A percentile compares a stretch with the other conserved stretches of the same genome.
These are phyloP conservation scores for Tricholoma sp. DNA, from an alignment of 768 basidiomycete species.

Conservation along the genomic window DNA sequence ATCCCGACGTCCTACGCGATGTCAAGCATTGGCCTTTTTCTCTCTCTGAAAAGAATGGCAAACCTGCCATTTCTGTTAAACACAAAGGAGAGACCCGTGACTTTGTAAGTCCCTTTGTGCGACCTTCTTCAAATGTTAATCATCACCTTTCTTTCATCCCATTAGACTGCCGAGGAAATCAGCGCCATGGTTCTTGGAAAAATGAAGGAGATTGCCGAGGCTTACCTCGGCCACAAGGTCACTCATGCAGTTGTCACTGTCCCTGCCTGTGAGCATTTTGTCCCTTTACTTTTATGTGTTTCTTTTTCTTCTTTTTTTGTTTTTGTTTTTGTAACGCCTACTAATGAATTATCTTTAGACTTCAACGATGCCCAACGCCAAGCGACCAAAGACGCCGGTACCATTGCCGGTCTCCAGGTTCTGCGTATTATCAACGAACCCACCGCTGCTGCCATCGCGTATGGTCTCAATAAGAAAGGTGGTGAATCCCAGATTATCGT, in stretches of 20 bases:
- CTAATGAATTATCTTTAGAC: slow-evolving; percentile 38
- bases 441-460: slow-evolving; percentile 95
- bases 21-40: slow-evolving; percentile 91
- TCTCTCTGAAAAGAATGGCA: slow-evolving; percentile 72
- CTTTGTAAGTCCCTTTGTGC: slow-evolving; percentile 56
- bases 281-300: neutral
- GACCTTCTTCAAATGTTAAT: neutral
- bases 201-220: slow-evolving; percentile 99
- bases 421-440: slow-evolving; percentile 99
- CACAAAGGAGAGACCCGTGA: slow-evolving; percentile 76
- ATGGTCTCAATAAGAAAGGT: slow-evolving; percentile 95
- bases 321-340: neutral
- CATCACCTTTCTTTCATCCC: neutral
- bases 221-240: slow-evolving; percentile 93
- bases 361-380: slow-evolving; percentile 99
- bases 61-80: slow-evolving; percentile 72
- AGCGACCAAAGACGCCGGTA: slow-evolving; percentile 97
- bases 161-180: slow-evolving; percentile 89
- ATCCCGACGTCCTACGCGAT: slow-evolving; percentile 75
- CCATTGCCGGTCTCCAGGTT: slow-evolving; percentile 89
- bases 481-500: slow-evolving; percentile 95
- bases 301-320: neutral
- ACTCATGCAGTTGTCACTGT: slow-evolving; percentile 98
- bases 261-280: slow-evolving; percentile 68
- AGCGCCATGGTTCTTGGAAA: slow-evolving; percentile 93